Evolutionary conservation across 1,284 basidiomycete genomes (phyloP), one percentile per base, ranked within the genome.

Genomic region (Taiwanofungus camphoratus): DNA sequence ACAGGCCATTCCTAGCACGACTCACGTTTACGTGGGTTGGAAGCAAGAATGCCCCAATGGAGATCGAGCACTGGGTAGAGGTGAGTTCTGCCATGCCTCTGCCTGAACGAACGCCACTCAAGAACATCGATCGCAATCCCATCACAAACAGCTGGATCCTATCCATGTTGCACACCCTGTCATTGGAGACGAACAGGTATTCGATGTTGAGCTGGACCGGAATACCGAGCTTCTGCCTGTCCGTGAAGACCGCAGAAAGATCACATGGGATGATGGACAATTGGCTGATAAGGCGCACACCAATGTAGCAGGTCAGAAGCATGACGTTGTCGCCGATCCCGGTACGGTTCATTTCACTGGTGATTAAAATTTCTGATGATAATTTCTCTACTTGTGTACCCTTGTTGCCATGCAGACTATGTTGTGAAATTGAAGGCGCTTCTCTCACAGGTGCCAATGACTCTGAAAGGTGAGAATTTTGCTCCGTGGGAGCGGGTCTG

Each of bases 21-120:
- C 57, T 87, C 20, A 71, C 74, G 27, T 62, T 87, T 23, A 59
- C 68, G 33, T 86, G 71, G 71, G 63, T 59, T 9, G 69, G 69
- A 4, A 51, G 55, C 20, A 44, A 48, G 39, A 76, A 71, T 50
- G 56, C 66, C 8, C 52, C 64, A 1, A 65, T 66, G 46, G 68
- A 70, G 33, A 56, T 86, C 13, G 81, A 87, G 23, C 85, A 87
- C 52, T 88, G 85, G 85, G 76, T 88, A 15, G 80, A 86, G 59
- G 84, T 85, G 50, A 41, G 73, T 65, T 36, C 29, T 41, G 13
- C 21, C n/a, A n/a, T n/a, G n/a, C n/a, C n/a, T n/a, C n/a, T n/a
- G n/a, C n/a, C n/a, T n/a, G n/a, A n/a, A n/a, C n/a, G n/a, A n/a
- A n/a, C n/a, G n/a, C n/a, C n/a, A n/a, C n/a, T n/a, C n/a, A n/a